Evolutionary conservation across 1,139 yeast genomes (phyloP), one percentile per base, ranked within the genome.

Genomic region (Sugiyamaella grinbergsii): DNA sequence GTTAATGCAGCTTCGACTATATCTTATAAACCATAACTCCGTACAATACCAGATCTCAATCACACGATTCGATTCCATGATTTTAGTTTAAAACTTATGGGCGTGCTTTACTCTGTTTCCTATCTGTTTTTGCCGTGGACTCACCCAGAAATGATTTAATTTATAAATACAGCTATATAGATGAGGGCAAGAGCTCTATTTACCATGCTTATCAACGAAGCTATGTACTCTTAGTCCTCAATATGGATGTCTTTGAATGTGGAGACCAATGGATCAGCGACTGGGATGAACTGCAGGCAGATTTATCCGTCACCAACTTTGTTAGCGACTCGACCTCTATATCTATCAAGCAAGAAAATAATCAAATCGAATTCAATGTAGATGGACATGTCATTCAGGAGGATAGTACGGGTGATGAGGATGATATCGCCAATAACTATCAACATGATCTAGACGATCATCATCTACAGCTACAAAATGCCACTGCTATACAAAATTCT

Each of bases 171-270:
- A 16, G 22, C 26, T 36, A 36, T 36, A 36, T 36, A 36, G 40
- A 36, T 23, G n/a, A 23, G 16, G 28, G 18, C 11, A 13, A 36
- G 40, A 20, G 26, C 20, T 19, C 24, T 36, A 33, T 32, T 15
- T 16, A 5, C 18, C 37, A 11, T 8, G 6, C 15, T 16, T 33
- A 18, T 22, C 37, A 33, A 33, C 22, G 24, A 18, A 18, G 16
- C 40, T 41, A 41, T 41, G 45, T 41, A 19, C 20, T 26, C 20
- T 11, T 23, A 22, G 13, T 22, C 13, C 24, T 19, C 13, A 36
- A 31, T 34, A 45, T 45, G 49, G 49, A 45, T 38, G 38, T 45
- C 3, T 45, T 45, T 20, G 43, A 45, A 29, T 45, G 43, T 38
- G 49, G 49, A n/a, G 36, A 45, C 22, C 43, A 45, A 23, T 45